phyloP scores from a whole-genome alignment of 169 alveolate species.

The Cryptosporidium muris region DNA sequence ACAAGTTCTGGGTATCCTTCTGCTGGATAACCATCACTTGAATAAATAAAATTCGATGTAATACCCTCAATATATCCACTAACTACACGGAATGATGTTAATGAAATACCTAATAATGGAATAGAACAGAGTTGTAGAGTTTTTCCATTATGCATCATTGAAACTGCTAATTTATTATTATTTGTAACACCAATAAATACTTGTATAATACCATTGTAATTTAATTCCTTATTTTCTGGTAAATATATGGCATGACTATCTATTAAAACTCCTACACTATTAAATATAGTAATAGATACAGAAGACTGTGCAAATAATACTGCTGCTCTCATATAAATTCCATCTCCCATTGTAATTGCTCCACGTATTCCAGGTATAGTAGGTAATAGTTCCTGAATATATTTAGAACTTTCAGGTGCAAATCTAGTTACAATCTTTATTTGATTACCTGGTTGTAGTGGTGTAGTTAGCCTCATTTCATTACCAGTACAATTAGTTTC shows the following conservation, averaged over 20 bases:
- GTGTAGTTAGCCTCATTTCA: conserved; percentile 34
- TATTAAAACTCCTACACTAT: conserved; percentile 5
- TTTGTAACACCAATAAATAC: conserved; percentile 16
- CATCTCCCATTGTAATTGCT: conserved; percentile 53
- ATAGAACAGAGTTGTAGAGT: not conserved
- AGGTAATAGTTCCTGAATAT: no score
- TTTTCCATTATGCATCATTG: conserved; percentile 3
- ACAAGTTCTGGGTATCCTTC: conserved; percentile 43
- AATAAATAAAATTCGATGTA: not conserved
- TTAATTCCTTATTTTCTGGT: conserved; percentile 9
- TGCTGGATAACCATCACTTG: conserved; percentile 39
- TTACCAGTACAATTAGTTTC: conserved; percentile 34
- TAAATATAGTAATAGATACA: conserved; percentile 11
- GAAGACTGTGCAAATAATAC: conserved; percentile 24
- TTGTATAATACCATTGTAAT: not conserved
- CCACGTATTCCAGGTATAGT: conserved; percentile 1
- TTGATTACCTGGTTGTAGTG: conserved; percentile 47
- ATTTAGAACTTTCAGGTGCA: not conserved
- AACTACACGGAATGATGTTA: no score
- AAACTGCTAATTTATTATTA: conserved; percentile 36
- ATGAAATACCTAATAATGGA: not conserved
- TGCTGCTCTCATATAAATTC: conserved; percentile 17
- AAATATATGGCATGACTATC: conserved; percentile 34
- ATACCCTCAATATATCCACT: not conserved
- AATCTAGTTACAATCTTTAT: conserved; percentile 1